Percentiles rank a stretch among this genome's conserved stretches.
Conservation (phyloP, 1,284 basidiomycete species). For the Puccinia horiana region DNA sequence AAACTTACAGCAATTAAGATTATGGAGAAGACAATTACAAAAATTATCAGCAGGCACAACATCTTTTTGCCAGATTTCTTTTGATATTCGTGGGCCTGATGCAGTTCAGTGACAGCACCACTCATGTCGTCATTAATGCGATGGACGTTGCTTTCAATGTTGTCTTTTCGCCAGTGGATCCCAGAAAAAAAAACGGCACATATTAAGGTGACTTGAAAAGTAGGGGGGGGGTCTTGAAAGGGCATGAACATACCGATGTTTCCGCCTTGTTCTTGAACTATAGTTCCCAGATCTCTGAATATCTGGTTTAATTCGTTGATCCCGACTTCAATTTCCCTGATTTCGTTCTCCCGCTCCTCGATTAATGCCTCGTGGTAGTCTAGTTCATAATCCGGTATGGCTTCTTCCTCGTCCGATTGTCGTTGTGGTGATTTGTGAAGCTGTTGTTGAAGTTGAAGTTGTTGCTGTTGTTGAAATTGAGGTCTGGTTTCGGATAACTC, state of each 20-base stretch:
- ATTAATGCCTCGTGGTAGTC: constrained; percentile 96
- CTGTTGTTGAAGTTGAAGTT: constrained; percentile 50
- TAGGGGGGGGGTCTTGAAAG: background rate
- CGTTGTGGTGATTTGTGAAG: constrained; percentile 57
- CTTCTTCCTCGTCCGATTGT: constrained; percentile 54
- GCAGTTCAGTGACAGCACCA: constrained; percentile 82
- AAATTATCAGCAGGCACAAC: constrained; percentile 81
- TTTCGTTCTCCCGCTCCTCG: constrained; percentile 90
- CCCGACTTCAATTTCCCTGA: constrained; percentile 92
- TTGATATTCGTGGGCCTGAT: constrained; percentile 89
- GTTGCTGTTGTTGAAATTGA: constrained; percentile 21
- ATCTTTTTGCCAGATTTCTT: constrained; percentile 86
- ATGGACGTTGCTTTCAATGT: constrained; percentile 92
- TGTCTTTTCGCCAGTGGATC: constrained; percentile 66
- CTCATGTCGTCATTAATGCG: constrained; percentile 80
- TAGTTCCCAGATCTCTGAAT: constrained; percentile 90
- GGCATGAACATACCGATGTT: constrained; percentile 74
- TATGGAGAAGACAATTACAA: constrained; percentile 78
- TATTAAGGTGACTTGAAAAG: background rate
- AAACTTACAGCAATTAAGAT: constrained; percentile 84
- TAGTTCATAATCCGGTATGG: constrained; percentile 73
- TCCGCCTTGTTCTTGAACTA: constrained; percentile 90
- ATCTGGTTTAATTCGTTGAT: constrained; percentile 97
- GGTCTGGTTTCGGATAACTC: constrained; percentile 46
- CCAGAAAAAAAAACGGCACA: background rate